Base-by-base conservation (phyloP, 495 filamentous ascomycete genomes). In the Aspergillus biplanus region DNA sequence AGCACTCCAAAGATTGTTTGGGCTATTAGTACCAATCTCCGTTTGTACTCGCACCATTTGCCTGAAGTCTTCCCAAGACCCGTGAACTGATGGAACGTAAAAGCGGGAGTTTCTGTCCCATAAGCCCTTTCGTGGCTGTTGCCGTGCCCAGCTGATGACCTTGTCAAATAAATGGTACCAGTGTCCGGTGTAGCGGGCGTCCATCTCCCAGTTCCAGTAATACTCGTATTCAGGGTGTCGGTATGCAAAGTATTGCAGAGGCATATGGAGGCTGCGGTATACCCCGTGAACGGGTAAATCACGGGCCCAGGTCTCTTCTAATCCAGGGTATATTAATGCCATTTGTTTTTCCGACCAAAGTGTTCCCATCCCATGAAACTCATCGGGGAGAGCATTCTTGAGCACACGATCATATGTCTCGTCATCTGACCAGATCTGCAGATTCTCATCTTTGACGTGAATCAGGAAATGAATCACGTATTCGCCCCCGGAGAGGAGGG, bases 191-290 rank as follows among this genome's bases (percentile, higher is more conserved):
- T 97, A 97, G 4, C 95, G 89, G 39, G 92, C 87, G 70, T 99
- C 95, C 89, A 98, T 96, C 76, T 99, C 95, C 93, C 93, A 97
- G 69, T 99, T 93, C 95, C 95, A 99, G 76, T 94, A 90, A 75
- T 88, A 91, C 61, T 98, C 96, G 71, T 95, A 99, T 70, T 97
- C 93, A 0, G 91, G 90, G 72, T 99, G 95, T 46, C 87, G 84
- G 65, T 91, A 86, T 15, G 94, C 89, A 69, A 97, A 99, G 73
- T 90, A 89, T 69, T 97, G 95, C 79, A 98, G 86, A 9, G 94
- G 91, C 92, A 97, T 94, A 71, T 91, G 92, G 31, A 92, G 87
- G 61, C 89, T 90, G 46, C 95, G 90, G 76, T 98, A 98, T 0
- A 92, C 92, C 5, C 94, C 95, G 73, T 97, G 90, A 0, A 97